These are phyloP conservation scores for Taiwanofungus camphoratus DNA, from an alignment of 1,284 basidiomycete species.

Conservation along the genomic window DNA sequence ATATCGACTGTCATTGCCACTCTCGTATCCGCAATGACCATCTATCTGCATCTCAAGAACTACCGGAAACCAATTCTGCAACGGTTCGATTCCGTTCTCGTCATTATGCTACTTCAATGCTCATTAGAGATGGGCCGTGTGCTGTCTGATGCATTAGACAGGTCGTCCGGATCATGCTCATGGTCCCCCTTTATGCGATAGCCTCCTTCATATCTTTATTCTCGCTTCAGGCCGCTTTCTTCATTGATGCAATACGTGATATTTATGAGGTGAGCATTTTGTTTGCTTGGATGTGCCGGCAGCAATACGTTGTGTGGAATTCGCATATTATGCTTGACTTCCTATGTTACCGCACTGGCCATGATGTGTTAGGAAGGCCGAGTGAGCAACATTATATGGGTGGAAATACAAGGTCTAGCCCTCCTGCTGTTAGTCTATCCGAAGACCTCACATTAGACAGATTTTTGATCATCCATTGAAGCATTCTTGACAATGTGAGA, in stretches of 20 bases:
- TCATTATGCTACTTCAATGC: background rate
- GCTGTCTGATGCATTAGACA: background rate
- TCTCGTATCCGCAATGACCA: slow-evolving; percentile 74
- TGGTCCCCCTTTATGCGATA: slow-evolving; percentile 93
- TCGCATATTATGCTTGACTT: background rate
- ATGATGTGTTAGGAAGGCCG: too few species aligned
- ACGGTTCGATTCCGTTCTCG: slow-evolving; percentile 40
- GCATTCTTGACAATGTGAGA: background rate
- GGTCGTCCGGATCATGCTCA: slow-evolving; percentile 94
- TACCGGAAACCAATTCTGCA: slow-evolving; percentile 83
- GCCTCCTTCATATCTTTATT: slow-evolving; percentile 92
- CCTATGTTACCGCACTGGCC: background rate
- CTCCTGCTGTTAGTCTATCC: too few species aligned
- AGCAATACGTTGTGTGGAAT: background rate
- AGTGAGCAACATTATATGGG: too few species aligned
- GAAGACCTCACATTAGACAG: too few species aligned
- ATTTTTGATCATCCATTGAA: too few species aligned
- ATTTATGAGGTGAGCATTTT: slow-evolving; percentile 79
- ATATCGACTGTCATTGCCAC: slow-evolving; percentile 68
- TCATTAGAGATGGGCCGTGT: background rate
- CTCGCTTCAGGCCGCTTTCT: slow-evolving; percentile 92
- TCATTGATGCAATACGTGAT: slow-evolving; percentile 93
- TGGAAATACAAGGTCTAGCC: too few species aligned
- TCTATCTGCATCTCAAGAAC: slow-evolving; percentile 86
- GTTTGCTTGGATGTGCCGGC: slow-evolving; percentile 1